Percentiles rank a stretch among this genome's conserved stretches.
Evolutionary conservation across 129 eudicot genomes (phyloP).

Genomic region (Arctium lappa): DNA sequence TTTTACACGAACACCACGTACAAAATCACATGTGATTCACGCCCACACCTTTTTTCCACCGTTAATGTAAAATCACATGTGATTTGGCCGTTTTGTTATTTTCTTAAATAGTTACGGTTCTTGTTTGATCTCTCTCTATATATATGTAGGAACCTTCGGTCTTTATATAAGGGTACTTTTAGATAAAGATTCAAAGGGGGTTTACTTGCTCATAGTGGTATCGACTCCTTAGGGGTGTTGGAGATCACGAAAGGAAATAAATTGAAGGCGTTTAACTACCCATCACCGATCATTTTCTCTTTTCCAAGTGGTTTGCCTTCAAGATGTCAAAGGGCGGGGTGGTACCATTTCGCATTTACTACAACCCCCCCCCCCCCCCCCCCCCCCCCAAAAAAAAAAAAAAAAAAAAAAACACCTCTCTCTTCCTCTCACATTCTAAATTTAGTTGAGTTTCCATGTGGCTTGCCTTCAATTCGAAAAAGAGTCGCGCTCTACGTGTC

Average conservation of each 20-base stretch:
- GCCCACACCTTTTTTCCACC: too few relatives aligned
- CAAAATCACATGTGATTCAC: too few relatives aligned
- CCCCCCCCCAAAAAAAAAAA: too few relatives aligned
- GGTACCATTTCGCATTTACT: slow-evolving; percentile 32
- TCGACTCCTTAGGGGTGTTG: neutral
- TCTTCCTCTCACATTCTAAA: slow-evolving; percentile 8
- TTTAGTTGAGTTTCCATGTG: slow-evolving; percentile 13
- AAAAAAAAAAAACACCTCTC: neutral
- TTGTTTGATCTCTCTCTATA: too few relatives aligned
- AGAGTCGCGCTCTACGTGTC: neutral
- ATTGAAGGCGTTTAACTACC: neutral
- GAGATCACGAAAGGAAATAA: neutral
- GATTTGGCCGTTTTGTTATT: too few relatives aligned
- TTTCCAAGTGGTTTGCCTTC: slow-evolving; percentile 1
- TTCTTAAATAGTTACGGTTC: too few relatives aligned
- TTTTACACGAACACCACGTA: too few relatives aligned
- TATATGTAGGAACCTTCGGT: neutral
- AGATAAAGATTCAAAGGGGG: neutral
- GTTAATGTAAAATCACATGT: too few relatives aligned
- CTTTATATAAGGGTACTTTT: neutral
- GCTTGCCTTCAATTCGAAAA: neutral
- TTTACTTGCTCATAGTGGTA: neutral
- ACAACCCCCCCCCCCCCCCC: slow-evolving; percentile 9
- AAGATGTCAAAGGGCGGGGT: neutral
- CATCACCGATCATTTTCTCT: neutral